Evolutionary conservation across 2,329 filamentous ascomycete species (phyloP).

Genomic region (Dactylella cylindrospora): DNA sequence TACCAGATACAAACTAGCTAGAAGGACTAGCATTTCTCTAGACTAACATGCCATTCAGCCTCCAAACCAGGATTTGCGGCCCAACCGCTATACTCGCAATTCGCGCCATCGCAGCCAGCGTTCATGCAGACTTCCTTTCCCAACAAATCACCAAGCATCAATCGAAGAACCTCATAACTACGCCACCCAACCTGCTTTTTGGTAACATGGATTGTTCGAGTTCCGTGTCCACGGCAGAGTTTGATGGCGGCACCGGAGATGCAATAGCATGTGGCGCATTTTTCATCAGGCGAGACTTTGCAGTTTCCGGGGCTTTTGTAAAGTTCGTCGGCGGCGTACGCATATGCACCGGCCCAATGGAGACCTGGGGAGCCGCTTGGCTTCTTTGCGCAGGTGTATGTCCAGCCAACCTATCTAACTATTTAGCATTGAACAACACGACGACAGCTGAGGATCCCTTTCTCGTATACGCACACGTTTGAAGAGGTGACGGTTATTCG

Average conservation of each 20-base stretch:
- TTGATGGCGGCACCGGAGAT: slow-evolving; percentile 7
- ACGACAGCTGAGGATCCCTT: background rate
- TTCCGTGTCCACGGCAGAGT: slow-evolving; percentile 11
- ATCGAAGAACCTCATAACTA: background rate
- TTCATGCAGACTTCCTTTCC: slow-evolving; percentile 6
- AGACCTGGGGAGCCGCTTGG: background rate
- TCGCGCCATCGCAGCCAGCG: background rate
- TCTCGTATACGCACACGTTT: slow-evolving; percentile 8
- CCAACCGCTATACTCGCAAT: slow-evolving; percentile 4
- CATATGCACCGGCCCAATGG: slow-evolving; percentile 8
- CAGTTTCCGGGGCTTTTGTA: background rate
- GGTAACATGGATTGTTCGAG: background rate
- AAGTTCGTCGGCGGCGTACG: background rate
- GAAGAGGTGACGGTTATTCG: background rate
- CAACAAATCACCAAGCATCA: too few species aligned
- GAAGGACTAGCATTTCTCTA: too few species aligned
- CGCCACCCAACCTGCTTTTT: slow-evolving; percentile 5
- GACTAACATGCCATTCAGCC: slow-evolving; percentile 6
- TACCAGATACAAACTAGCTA: too few species aligned
- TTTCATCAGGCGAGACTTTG: background rate
- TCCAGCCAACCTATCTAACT: slow-evolving; percentile 8
- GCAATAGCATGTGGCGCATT: slow-evolving; percentile 12
- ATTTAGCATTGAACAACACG: slow-evolving; percentile 8
- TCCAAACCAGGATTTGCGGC: background rate
- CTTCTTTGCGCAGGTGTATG: slow-evolving; percentile 15